A percentile compares a stretch with the other conserved stretches of the same genome.
These are phyloP conservation scores for Cyclotella atomus DNA, from an alignment of 108 stramenopile genomes.

Conservation along the genomic window DNA sequence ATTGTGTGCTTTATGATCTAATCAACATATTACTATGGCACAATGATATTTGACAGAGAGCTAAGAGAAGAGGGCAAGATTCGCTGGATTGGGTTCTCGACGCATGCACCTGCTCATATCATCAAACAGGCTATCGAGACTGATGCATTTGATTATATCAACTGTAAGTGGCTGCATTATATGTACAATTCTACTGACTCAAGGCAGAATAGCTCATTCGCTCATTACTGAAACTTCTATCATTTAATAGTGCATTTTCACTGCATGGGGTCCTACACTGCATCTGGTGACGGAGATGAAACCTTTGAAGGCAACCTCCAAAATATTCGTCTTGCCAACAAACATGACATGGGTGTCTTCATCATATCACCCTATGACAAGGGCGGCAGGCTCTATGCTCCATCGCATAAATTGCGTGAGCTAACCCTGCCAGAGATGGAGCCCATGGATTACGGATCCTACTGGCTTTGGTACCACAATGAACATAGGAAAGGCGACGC, in stretches of 20 bases:
- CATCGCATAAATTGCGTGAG: constrained; percentile 67
- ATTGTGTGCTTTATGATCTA: too few relatives aligned
- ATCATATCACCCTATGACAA: constrained; percentile 91
- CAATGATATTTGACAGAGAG: constrained; percentile 48
- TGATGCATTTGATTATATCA: constrained; percentile 84
- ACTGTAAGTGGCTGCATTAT: constrained; percentile 30
- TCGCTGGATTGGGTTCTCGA: constrained; percentile 86
- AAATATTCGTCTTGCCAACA: constrained; percentile 62
- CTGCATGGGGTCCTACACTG: constrained; percentile 86
- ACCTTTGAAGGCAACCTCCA: constrained; percentile 62
- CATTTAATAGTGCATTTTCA: constrained; percentile 78
- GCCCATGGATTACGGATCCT: constrained; percentile 67
- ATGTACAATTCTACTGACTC: not conserved
- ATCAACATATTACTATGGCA: too few relatives aligned
- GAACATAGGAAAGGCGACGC: constrained; percentile 22
- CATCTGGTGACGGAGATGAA: constrained; percentile 64
- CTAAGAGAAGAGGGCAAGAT: constrained; percentile 73
- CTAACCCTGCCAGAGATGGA: constrained; percentile 80
- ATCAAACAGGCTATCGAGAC: constrained; percentile 73
- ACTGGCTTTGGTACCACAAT: constrained; percentile 75
- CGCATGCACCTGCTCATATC: constrained; percentile 79
- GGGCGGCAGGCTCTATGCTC: constrained; percentile 78
- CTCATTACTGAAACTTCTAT: too few relatives aligned
- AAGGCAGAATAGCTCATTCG: too few relatives aligned
- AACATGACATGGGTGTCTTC: constrained; percentile 89